Conservation (phyloP, 495 filamentous ascomycete genomes). For the Annulohypoxylon bovei region DNA sequence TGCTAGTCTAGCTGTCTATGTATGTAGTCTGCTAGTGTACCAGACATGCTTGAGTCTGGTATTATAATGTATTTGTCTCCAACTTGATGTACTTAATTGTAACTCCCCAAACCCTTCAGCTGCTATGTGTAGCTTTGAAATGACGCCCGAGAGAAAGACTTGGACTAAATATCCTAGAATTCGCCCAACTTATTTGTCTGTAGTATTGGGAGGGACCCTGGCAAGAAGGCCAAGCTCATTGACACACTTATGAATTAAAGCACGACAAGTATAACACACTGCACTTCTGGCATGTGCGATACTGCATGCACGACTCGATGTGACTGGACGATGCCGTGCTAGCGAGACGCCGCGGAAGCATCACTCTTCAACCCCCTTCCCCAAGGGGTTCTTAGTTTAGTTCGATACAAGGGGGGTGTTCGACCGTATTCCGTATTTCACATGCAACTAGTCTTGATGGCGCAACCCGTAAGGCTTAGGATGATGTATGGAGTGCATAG, state of each 20-base stretch:
- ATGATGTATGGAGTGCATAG: conserved; percentile 34
- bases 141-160: conserved; percentile 18
- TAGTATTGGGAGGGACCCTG: conserved; percentile 31
- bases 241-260: conserved; percentile 29
- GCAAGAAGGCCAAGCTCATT: conserved; percentile 17
- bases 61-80: conserved; percentile 15
- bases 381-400: not conserved
- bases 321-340: conserved; percentile 9
- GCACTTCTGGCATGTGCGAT: conserved; percentile 10
- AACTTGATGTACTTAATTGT: conserved; percentile 18
- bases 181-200: conserved; percentile 28
- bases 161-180: conserved; percentile 22
- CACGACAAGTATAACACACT: not conserved
- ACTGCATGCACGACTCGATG: conserved; percentile 29
- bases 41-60: not conserved
- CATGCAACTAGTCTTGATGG: conserved; percentile 11
- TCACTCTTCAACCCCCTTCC: not conserved
- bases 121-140: conserved; percentile 15
- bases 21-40: not conserved
- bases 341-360: conserved; percentile 21
- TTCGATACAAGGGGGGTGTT: not conserved
- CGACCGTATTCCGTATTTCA: conserved; percentile 17
- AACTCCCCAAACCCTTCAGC: conserved; percentile 16
- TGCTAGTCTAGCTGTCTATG: not conserved
- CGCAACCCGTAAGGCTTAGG: conserved; percentile 23